A percentile compares a stretch with the other conserved stretches of the same genome.
phyloP scores from a whole-genome alignment of 306 rosid species.

The Cicer chorassanicum region DNA sequence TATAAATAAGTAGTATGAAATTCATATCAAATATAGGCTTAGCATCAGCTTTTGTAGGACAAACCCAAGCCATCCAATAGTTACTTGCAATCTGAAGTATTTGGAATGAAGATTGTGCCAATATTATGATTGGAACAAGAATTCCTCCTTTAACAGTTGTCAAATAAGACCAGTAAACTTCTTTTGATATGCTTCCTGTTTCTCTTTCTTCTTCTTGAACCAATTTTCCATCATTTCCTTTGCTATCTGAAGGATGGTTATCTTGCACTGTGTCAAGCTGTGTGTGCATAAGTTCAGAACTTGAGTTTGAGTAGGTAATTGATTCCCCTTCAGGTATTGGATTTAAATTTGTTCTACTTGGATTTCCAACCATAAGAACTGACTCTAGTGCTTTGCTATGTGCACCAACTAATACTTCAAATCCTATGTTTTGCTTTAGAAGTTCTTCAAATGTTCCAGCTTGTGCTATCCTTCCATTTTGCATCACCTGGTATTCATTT shows the following conservation, averaged over 20 bases:
- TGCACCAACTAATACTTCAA: slow-evolving; percentile 90
- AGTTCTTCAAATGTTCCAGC: slow-evolving; percentile 86
- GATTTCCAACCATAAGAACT: slow-evolving; percentile 66
- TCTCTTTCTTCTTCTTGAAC: slow-evolving; percentile 96
- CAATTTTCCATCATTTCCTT: slow-evolving; percentile 71
- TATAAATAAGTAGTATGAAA: slow-evolving; percentile 63
- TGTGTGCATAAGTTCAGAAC: slow-evolving; percentile 44
- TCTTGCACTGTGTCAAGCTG: slow-evolving; percentile 63
- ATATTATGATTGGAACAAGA: slow-evolving; percentile 73
- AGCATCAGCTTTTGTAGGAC: slow-evolving; percentile 71
- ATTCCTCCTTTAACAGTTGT: slow-evolving; percentile 75
- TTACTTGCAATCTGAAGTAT: slow-evolving; percentile 86
- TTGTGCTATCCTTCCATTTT: slow-evolving; percentile 87
- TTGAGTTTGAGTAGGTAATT: slow-evolving; percentile 48
- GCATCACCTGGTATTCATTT: slow-evolving; percentile 74
- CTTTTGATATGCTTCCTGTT: slow-evolving; percentile 88
- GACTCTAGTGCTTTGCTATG: slow-evolving; percentile 89
- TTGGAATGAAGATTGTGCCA: slow-evolving; percentile 90
- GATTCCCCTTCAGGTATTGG: slow-evolving; percentile 54
- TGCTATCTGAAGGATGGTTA: slow-evolving; percentile 58
- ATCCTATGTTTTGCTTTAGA: slow-evolving; percentile 79
- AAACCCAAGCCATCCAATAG: slow-evolving; percentile 98
- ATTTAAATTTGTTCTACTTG: slow-evolving; percentile 54
- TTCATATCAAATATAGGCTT: slow-evolving; percentile 60
- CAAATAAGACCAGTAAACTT: slow-evolving; percentile 82